A percentile compares a stretch with the other conserved stretches of the same genome.
These are phyloP conservation scores for Perilla frutescens DNA, from an alignment of 257 asterid genomes.

Conservation along the genomic window DNA sequence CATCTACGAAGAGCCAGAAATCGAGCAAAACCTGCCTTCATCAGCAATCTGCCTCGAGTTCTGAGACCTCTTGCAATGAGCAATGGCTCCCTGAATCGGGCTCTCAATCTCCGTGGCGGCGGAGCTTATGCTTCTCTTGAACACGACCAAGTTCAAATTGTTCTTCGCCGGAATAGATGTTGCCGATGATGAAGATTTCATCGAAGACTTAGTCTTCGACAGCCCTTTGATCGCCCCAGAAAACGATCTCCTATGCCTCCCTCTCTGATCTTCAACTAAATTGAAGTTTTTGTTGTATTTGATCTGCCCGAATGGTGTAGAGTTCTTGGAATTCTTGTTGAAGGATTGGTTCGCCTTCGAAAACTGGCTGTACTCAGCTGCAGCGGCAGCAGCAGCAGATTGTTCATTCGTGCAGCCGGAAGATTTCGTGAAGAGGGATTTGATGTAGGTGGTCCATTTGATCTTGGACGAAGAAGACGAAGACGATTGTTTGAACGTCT, in stretches of 20 bases:
- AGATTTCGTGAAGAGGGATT: slow-evolving; percentile 68
- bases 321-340: slow-evolving; percentile 25
- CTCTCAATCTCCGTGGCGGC: slow-evolving; percentile 64
- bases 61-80: slow-evolving; percentile 84
- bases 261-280: slow-evolving; percentile 27
- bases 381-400: slow-evolving; percentile 34
- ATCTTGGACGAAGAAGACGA: slow-evolving; percentile 42
- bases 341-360: slow-evolving; percentile 36
- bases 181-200: slow-evolving; percentile 39
- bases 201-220: slow-evolving; percentile 46
- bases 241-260: slow-evolving; percentile 73
- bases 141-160: slow-evolving; percentile 40
- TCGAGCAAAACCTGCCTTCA: slow-evolving; percentile 41
- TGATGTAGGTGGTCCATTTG: slow-evolving; percentile 64
- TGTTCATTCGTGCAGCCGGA: slow-evolving; percentile 58
- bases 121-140: slow-evolving; percentile 53
- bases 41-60: slow-evolving; percentile 48
- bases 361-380: slow-evolving; percentile 25
- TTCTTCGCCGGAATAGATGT: slow-evolving; percentile 40
- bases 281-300: slow-evolving; percentile 41
- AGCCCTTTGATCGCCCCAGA: slow-evolving; percentile 72
- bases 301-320: slow-evolving; percentile 61
- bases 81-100: slow-evolving; percentile 94
- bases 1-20: slow-evolving; percentile 38
- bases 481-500: slow-evolving; percentile 48